These are phyloP conservation scores for Trichomonascaceae sp. DNA, from an alignment of 1,139 yeast genomes.

Conservation along the genomic window DNA sequence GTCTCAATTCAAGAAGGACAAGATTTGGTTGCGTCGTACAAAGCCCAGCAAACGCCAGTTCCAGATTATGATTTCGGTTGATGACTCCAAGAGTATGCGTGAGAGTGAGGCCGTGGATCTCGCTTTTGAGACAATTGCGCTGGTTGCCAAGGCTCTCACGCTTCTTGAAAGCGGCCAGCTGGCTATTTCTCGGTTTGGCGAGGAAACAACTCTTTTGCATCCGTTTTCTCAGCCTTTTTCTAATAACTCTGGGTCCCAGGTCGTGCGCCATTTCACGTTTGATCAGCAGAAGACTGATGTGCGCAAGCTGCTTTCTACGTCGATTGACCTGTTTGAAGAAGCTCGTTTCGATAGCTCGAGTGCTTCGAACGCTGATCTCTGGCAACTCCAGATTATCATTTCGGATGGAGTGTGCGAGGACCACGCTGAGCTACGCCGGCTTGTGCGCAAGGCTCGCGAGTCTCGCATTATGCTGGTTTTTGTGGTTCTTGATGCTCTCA, in stretches of 20 bases:
- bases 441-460: conserved; percentile 87
- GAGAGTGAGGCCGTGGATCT: conserved; percentile 82
- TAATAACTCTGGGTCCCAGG: conserved; percentile 68
- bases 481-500: conserved; percentile 84
- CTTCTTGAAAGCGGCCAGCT: conserved; percentile 92
- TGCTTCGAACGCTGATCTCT: conserved; percentile 39
- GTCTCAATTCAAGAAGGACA: conserved; percentile 92
- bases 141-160: conserved; percentile 86
- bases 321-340: conserved; percentile 61
- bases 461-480: conserved; percentile 90
- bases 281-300: conserved; percentile 83
- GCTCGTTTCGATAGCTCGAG: conserved; percentile 29
- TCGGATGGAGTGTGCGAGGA: conserved; percentile 97
- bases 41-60: conserved; percentile 96
- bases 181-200: conserved; percentile 86
- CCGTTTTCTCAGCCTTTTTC: conserved; percentile 79
- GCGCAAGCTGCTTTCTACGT: conserved; percentile 52
- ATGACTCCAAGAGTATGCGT: conserved; percentile 95
- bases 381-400: conserved; percentile 88
- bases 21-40: conserved; percentile 95
- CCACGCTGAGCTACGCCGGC: conserved; percentile 65
- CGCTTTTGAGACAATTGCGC: conserved; percentile 89
- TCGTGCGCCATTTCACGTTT: conserved; percentile 85
- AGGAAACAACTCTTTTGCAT: conserved; percentile 70
- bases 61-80: conserved; percentile 95